Base-by-base conservation (phyloP, 805 yeast genomes). In the Teunomyces stri region DNA sequence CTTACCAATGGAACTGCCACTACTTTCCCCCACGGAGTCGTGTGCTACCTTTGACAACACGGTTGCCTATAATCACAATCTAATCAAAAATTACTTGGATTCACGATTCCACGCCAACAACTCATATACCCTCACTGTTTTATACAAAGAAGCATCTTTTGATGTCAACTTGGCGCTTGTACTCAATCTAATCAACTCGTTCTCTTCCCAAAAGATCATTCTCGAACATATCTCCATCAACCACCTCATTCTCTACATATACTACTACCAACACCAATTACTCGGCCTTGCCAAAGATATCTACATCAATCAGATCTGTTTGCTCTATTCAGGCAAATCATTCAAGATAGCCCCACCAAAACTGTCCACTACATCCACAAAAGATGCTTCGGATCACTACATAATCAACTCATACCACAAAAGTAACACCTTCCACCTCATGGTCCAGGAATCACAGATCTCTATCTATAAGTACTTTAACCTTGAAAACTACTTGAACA, bases 1-100 rank as follows among this genome's bases (percentile, higher is more conserved):
- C 5, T 18, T 11, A 35, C 25, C 5, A 10, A 35, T 35, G 13
- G 22, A 37, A 34, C 45, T 20, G 29, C 40, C 40, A 9, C 15
- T 39, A 3, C 43, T 55, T 15, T 51, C 55, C 3, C 62, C 61
- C 20, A 56, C 61, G 30, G 60, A 56, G 9, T 59, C 62, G 33
- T 51, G 59, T 36, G 15, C 51, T 7, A 59, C 62, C 5, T 44
- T 54, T 25, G 37, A 42, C 21, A 42, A 47, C 22, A 30, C 39
- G 29, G 40, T 27, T 31, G 42, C 33, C 22, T 51, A 35, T 47
- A 44, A 52, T 47, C 33, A 46, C 29, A 40, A 45, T 22, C 27
- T 53, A n/a, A 20, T 50, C 38, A 36, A 37, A 25, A 44, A 52
- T 15, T 52, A 47, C 29, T 29, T 52, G 20, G 44, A 42, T 22